These are phyloP conservation scores for Paramecium tetraurelia DNA, from an alignment of 73 alveolate genomes.

Conservation along the genomic window DNA sequence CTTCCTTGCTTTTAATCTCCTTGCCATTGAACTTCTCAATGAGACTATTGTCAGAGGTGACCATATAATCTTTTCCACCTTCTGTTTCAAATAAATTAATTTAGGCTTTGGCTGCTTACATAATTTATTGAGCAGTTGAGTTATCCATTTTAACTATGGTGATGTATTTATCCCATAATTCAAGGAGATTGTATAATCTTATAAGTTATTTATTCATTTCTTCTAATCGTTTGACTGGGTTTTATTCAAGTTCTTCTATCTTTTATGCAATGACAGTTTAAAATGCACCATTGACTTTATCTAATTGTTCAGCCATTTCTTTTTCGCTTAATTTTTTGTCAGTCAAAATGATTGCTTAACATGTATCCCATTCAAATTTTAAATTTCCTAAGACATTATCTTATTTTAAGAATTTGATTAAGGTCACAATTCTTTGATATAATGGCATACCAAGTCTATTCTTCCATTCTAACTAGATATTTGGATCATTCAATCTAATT, in stretches of 20 bases:
- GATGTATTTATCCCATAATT: constrained; percentile 41
- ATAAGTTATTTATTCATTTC: constrained; percentile 37
- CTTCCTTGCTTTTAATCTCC: background rate
- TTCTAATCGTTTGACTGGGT: background rate
- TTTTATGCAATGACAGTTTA: background rate
- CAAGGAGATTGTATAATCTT: constrained; percentile 8
- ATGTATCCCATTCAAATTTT: constrained; percentile 16
- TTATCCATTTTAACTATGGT: constrained; percentile 2
- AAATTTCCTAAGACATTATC: background rate
- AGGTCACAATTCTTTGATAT: constrained; percentile 25
- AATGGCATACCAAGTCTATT: constrained; percentile 44
- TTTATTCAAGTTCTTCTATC: background rate
- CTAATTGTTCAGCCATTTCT: constrained; percentile 27
- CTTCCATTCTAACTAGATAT: background rate
- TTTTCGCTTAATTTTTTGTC: background rate
- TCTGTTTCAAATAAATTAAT: background rate
- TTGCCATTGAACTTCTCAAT: background rate
- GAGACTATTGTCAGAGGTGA: background rate
- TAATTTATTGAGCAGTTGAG: background rate
- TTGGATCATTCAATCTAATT: background rate
- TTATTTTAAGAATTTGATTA: constrained; percentile 12
- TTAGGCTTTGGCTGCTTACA: background rate
- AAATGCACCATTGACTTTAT: constrained; percentile 5
- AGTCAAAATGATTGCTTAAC: background rate
- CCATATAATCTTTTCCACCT: background rate